Conservation (phyloP, 2,329 filamentous ascomycete species). For the Fusarium mexicanum region DNA sequence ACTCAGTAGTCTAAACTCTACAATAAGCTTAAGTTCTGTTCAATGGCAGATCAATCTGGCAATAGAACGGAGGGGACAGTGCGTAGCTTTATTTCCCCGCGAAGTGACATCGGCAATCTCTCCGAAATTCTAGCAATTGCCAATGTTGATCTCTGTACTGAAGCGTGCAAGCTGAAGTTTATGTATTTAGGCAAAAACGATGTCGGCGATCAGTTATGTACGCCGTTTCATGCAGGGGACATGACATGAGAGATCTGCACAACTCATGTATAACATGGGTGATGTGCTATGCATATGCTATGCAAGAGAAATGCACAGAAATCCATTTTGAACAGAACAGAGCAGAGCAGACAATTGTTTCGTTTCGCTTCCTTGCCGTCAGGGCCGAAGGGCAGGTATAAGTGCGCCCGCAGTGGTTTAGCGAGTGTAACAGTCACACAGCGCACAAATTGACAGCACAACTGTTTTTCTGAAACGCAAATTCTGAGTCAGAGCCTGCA, state of each 20-base stretch:
- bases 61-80: background rate
- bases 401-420: constrained; percentile 10
- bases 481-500: background rate
- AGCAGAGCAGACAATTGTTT: background rate
- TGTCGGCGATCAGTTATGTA: constrained; percentile 4
- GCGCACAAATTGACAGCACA: constrained; percentile 10
- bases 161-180: constrained; percentile 1
- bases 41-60: background rate
- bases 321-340: background rate
- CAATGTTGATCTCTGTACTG: constrained; percentile 8
- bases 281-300: constrained; percentile 2
- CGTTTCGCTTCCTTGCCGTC: background rate
- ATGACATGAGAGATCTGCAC: background rate
- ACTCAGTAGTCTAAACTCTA: background rate
- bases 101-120: constrained; percentile 14
- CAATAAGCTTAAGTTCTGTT: background rate
- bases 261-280: background rate
- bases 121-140: background rate
- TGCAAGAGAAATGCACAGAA: constrained; percentile 3
- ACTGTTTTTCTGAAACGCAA: background rate
- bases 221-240: constrained; percentile 3
- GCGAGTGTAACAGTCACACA: constrained; percentile 18
- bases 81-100: background rate
- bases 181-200: constrained; percentile 21
- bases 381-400: background rate